Conservation (phyloP, 345 rosid genomes). For the Physaria fendleri region DNA sequence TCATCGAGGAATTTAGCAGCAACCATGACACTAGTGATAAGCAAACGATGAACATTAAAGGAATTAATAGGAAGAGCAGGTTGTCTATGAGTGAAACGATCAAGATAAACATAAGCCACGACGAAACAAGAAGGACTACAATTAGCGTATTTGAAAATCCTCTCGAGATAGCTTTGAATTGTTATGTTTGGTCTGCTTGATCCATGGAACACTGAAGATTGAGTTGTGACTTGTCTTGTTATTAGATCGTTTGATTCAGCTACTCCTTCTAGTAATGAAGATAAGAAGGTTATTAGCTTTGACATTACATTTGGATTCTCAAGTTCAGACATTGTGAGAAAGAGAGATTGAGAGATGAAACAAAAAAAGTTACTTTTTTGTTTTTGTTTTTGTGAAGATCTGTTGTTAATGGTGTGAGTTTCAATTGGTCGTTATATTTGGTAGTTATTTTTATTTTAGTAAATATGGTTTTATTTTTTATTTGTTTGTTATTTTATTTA, state of each 20-base stretch:
- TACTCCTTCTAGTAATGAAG: conserved; percentile 61
- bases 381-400: no score
- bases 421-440: conserved; percentile 38
- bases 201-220: conserved; percentile 70
- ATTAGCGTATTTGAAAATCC: conserved; percentile 83
- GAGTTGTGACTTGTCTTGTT: conserved; percentile 27
- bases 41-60: conserved; percentile 80
- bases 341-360: no score
- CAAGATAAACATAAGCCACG: conserved; percentile 85
- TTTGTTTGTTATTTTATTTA: not conserved
- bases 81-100: conserved; percentile 66
- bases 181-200: conserved; percentile 65
- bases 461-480: no score
- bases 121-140: conserved; percentile 85
- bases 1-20: conserved; percentile 95
- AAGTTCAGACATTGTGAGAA: conserved; percentile 50
- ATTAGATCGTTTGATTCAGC: conserved; percentile 67
- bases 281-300: conserved; percentile 58
- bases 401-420: conserved; percentile 28
- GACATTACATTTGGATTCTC: conserved; percentile 60
- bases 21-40: conserved; percentile 80
- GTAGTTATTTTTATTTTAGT: conserved; percentile 9
- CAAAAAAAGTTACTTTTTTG: not conserved
- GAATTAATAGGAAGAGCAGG: conserved; percentile 73
- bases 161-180: conserved; percentile 61